Conservation (phyloP, 495 filamentous ascomycete genomes). For the Chaetomidium leptoderma region DNA sequence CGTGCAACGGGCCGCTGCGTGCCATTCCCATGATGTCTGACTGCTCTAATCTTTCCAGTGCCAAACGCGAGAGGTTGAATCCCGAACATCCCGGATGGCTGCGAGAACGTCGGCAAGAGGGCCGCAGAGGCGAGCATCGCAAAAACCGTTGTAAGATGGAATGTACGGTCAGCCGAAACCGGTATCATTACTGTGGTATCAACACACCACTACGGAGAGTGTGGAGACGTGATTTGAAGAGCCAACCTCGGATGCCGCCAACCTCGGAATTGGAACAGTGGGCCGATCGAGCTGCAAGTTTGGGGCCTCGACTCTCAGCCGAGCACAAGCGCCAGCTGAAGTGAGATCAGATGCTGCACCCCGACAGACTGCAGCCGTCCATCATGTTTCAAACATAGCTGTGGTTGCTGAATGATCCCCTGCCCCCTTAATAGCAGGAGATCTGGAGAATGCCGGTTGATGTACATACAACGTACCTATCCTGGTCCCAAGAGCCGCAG, state of each 20-base stretch:
- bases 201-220: neutral
- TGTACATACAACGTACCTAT: neutral
- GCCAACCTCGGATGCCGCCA: neutral
- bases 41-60: neutral
- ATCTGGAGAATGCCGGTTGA: neutral
- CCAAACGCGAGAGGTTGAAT: neutral
- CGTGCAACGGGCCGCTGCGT: slow-evolving; percentile 4
- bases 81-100: neutral
- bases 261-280: neutral
- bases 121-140: neutral
- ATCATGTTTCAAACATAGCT: neutral
- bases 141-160: neutral
- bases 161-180: neutral
- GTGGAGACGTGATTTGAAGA: neutral
- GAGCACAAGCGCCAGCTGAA: neutral
- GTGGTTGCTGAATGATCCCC: too few species aligned
- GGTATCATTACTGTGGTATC: neutral
- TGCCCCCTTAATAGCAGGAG: too few species aligned
- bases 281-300: neutral
- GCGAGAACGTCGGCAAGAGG: neutral
- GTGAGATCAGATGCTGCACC: slow-evolving; percentile 6
- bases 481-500: neutral
- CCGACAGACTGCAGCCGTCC: neutral
- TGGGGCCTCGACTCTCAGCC: neutral
- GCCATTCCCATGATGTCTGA: neutral